These are phyloP conservation scores for Sarcodon sp. DNA, from an alignment of 768 basidiomycete genomes.

Conservation along the genomic window DNA sequence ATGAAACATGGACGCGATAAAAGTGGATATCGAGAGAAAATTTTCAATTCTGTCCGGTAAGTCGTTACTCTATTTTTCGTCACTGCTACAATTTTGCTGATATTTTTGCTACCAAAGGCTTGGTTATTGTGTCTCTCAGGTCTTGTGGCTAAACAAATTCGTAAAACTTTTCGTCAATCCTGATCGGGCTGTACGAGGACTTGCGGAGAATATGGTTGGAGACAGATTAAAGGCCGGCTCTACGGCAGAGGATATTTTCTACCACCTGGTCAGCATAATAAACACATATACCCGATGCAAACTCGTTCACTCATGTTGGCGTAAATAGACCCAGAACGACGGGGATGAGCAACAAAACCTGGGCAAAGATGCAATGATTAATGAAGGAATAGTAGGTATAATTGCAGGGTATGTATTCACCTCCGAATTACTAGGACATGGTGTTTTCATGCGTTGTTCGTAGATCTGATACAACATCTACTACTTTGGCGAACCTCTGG, in stretches of 20 bases:
- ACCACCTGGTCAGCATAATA: background rate
- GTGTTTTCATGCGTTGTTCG: background rate
- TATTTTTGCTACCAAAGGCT: too few relatives aligned
- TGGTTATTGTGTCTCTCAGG: too few relatives aligned
- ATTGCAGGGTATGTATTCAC: background rate
- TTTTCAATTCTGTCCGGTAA: background rate
- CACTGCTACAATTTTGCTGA: background rate
- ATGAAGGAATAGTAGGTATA: background rate
- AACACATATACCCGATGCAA: background rate
- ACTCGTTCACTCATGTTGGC: background rate
- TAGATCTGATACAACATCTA: constrained; percentile 7
- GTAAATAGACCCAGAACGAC: background rate
- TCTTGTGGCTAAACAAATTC: background rate
- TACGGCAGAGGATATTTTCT: background rate
- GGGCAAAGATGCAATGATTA: background rate
- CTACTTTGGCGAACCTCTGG: constrained; percentile 1
- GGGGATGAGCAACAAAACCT: background rate
- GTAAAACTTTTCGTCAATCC: too few relatives aligned
- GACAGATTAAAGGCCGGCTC: background rate
- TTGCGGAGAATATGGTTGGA: background rate
- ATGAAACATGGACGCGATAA: constrained; percentile 8
- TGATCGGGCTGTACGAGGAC: background rate
- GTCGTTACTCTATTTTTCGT: background rate
- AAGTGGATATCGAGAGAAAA: background rate
- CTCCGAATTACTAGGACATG: background rate